Evolutionary conservation across 164 flowering plant species (phyloP).

Genomic region (Magnolia changhungtana): DNA sequence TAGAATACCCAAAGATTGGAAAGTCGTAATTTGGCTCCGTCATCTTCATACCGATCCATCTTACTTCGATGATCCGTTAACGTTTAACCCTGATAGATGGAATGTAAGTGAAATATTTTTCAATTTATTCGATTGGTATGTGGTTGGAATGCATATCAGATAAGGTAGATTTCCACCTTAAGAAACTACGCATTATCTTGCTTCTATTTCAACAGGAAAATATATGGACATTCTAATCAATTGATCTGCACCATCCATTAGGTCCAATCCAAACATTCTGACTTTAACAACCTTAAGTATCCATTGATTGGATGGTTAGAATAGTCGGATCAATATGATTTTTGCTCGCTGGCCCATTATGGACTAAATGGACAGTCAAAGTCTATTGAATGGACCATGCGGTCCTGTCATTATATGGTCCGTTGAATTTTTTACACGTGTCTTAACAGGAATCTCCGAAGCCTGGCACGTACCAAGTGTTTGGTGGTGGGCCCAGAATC

Average conservation of each 20-base stretch:
- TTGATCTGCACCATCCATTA: too few relatives aligned
- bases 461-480: slow-evolving; percentile 41
- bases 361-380: too few relatives aligned
- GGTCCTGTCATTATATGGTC: not conserved
- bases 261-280: too few relatives aligned
- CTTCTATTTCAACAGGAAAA: not conserved
- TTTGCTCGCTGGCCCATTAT: too few relatives aligned
- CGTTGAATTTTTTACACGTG: not conserved
- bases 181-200: too few relatives aligned
- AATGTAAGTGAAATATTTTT: slow-evolving; percentile 27
- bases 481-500: slow-evolving; percentile 49
- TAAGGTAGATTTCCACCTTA: too few relatives aligned
- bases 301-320: too few relatives aligned
- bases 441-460: slow-evolving; percentile 29
- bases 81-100: slow-evolving; percentile 64
- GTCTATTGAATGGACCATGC: too few relatives aligned
- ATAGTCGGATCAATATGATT: too few relatives aligned
- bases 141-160: too few relatives aligned
- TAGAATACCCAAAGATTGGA: slow-evolving; percentile 50
- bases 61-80: slow-evolving; percentile 45
- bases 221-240: not conserved
- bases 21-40: slow-evolving; percentile 34
- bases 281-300: too few relatives aligned
- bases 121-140: too few relatives aligned
- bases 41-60: slow-evolving; percentile 48